A percentile compares a stretch with the other conserved stretches of the same genome.
Evolutionary conservation across 2,329 filamentous ascomycete species (phyloP).

Genomic region (Dactylellina parvicollis): DNA sequence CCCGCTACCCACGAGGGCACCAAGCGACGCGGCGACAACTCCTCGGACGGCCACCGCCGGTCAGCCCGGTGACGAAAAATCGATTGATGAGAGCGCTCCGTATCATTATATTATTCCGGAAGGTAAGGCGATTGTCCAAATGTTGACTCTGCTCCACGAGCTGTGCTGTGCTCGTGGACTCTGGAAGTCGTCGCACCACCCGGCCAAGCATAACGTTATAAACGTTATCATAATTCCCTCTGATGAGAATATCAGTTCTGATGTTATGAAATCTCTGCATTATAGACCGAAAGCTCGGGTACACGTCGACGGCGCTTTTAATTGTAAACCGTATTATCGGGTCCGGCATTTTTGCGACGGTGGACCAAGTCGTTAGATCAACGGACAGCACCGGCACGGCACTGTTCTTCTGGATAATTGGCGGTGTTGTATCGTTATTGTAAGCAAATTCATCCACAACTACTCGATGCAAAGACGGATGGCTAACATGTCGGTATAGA

Average conservation of each 20-base stretch:
- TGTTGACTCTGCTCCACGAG: neutral
- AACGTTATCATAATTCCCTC: neutral
- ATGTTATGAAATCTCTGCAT: conserved; percentile 20
- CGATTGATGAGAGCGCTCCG: conserved; percentile 32
- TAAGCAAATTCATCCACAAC: conserved; percentile 5
- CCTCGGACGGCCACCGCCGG: conserved; percentile 19
- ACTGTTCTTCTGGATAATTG: conserved; percentile 67
- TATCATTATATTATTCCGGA: conserved; percentile 52
- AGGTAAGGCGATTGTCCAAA: conserved; percentile 6
- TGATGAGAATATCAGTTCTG: conserved; percentile 9
- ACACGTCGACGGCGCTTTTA: conserved; percentile 67
- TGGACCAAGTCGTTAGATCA: conserved; percentile 68
- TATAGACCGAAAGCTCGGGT: conserved; percentile 65
- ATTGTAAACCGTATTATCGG: conserved; percentile 71
- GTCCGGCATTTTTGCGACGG: conserved; percentile 69
- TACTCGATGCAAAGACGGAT: neutral
- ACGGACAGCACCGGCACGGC: conserved; percentile 68
- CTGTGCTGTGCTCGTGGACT: neutral
- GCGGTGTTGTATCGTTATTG: conserved; percentile 49
- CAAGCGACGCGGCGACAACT: conserved; percentile 38
- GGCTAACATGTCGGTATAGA: conserved; percentile 14
- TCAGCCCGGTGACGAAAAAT: conserved; percentile 37
- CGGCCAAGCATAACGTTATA: conserved; percentile 27
- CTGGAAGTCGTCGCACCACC: neutral
- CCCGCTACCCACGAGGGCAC: conserved; percentile 29